Base-by-base conservation (phyloP, 2,329 filamentous ascomycete genomes). In the Keithomyces neogunnii region DNA sequence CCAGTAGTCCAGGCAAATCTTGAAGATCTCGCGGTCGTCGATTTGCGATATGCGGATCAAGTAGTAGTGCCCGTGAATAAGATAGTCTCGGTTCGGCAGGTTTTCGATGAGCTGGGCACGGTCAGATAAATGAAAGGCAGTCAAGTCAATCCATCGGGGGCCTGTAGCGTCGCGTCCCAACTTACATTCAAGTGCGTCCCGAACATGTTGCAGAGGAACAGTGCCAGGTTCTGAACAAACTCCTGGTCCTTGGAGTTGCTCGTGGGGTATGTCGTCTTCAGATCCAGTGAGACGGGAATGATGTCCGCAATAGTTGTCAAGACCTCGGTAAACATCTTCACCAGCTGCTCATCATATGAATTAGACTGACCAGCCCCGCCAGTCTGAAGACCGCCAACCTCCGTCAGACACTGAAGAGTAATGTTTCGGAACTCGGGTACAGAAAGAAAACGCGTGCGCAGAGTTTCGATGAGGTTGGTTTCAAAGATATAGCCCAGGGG, bases 1-100 rank as follows among this genome's bases (percentile, higher is more conserved):
- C 93, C 93, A 99, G 74, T 99, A 99, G 68, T 99, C 95, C 56
- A 99, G 76, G 66, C 89, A 95, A 64, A 99, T 99, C 78, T 99
- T 99, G 82, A 99, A 99, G 57, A 99, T 96, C 69, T 99, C 93
- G 50, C 93, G 86, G 65, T 99, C 95, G 60, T 99, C 93, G 59
- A 99, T 99, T 72, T 99, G 91, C 46, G 91, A 96, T 69, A 99
- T 96, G 56, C 92, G 86, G 63, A 99, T 96, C 11, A 99, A 83
- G 70, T 99, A 99, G 71, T 95, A 97, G 70, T 99, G 93, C 19
- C 89, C 92, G 65, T 99, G 93, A 1, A 89, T 88, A 43, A 99
- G 84, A 69, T 89, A 99, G 63, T 99, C 93, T 59, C 85, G 82
- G 71, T 97, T 97, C 30, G 93, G 92, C 29, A 99, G 80, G 62